Base-by-base conservation (phyloP, 1,284 basidiomycete species). In the Ustanciosporium gigantosporum region DNA sequence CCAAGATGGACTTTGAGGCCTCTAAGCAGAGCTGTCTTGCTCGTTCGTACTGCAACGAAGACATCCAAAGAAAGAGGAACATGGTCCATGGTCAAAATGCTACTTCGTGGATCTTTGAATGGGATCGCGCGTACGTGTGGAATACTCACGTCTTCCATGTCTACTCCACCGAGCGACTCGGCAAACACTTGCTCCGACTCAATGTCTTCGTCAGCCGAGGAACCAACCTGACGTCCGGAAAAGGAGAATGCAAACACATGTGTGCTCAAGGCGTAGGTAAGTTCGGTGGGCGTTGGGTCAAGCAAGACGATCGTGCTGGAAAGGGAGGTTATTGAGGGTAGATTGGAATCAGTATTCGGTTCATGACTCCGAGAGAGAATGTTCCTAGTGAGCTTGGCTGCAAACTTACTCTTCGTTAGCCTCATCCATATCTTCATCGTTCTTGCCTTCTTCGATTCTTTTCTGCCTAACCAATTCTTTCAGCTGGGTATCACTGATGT, bases 191-290 rank as follows among this genome's bases (percentile, higher is more conserved):
- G 61, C 13, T 65, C 55, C 25, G 49, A 53, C 1, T 31, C 31
- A 31, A 32, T 22, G 4, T 22, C 4, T n/a, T n/a, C n/a, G n/a
- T n/a, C n/a, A 9, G 36, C 16, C 36, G 36, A 20, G 5, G 20
- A 15, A n/a, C 7, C 17, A 5, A 17, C 35, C 7, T 22, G 42
- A 2, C 27, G 55, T 46, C 51, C 65, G 3, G 72, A 68, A 20
- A 74, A 62, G 5, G 56, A 56, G 42, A 73, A 74, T 6, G 68
- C 72, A 45, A 68, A 68, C 0, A 73, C 60, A 34, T 70, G 68
- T 16, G 51, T 64, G 58, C 72, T 74, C n/a, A 55, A 35, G 0
- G 72, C 70, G 20, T 52, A 59, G 31, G 45, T 36, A 14, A 70
- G 46, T 41, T 74, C 72, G 17, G 56, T 41, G 0, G 72, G 68